Evolutionary conservation across 306 rosid species (phyloP), one percentile per base, ranked within the genome.

Genomic region (Prunus padus): DNA sequence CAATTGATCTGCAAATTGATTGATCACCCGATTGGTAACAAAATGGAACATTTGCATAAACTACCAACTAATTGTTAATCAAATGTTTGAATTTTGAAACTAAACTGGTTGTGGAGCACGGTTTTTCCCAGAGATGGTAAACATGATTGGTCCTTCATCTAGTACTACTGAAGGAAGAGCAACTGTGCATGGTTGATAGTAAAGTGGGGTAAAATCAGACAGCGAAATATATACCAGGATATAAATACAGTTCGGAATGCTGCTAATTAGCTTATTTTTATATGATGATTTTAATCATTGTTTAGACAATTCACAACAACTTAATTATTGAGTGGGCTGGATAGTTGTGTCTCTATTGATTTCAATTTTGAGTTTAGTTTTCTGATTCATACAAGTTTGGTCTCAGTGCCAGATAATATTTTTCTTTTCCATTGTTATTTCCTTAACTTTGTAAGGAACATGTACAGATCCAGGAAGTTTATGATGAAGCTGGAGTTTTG

Each of bases 391-490:
- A 2, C 18, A 60, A 25, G 19, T 13, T 60, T 60, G 65, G 65
- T 19, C 26, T 60, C 37, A 4, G 65, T 26, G n/a, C 37, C 65
- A 26, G 4, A 30, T 8, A 25, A 13, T 10, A 59, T 25, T 49
- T 28, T 12, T 3, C 42, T 33, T 49, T 50, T 49, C 44, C 13
- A 1, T 3, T 13, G 4, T 8, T 15, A 7, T 30, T 26, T 54
- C 22, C 20, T 6, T 22, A 31, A 64, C 45, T 4, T 15, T 10
- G 55, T 31, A 3, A 12, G 42, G 11, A 79, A 76, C 25, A 19
- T 60, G 3, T 76, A 46, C 93, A 95, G 98, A 76, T 95, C 77
- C 90, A 86, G 62, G 98, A 95, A 86, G 86, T 95, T 75, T 95
- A 78, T 11, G 88, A 67, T 50, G 98, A 92, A 82, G 91, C 92